A percentile compares a stretch with the other conserved stretches of the same genome.
Conservation (phyloP, 768 basidiomycete species). For the Chalciporus pseudorubinellus region DNA sequence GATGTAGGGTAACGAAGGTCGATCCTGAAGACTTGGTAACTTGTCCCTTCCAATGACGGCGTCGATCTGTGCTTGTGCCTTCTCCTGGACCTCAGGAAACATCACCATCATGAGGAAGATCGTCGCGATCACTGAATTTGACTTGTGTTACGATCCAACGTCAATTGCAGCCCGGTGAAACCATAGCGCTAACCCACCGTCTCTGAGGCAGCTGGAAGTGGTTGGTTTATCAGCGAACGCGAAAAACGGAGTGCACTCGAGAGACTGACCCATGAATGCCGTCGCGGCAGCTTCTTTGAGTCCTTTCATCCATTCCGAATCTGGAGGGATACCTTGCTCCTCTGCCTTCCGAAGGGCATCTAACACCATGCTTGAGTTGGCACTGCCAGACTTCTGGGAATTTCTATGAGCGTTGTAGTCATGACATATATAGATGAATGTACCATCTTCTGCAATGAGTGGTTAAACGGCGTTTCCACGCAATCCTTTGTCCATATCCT, state of each 20-base stretch:
- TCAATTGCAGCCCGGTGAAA: not conserved
- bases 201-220: constrained; percentile 9
- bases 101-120: constrained; percentile 11
- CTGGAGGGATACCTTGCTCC: not conserved
- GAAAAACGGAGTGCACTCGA: not conserved
- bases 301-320: constrained; percentile 2
- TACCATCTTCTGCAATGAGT: constrained; percentile 9
- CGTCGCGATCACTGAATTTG: constrained; percentile 20
- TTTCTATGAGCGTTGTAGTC: not conserved
- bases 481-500: constrained; percentile 5
- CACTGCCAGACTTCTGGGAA: constrained; percentile 7
- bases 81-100: constrained; percentile 9
- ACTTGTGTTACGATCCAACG: not conserved
- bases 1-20: constrained; percentile 10
- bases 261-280: constrained; percentile 9
- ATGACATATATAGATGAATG: not conserved
- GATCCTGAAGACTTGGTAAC: constrained; percentile 9
- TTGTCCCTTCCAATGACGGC: constrained; percentile 1
- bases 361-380: not conserved
- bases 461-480: constrained; percentile 9
- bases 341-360: constrained; percentile 9
- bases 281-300: constrained; percentile 15
- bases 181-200: constrained; percentile 9
- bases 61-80: constrained; percentile 15
- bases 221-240: not conserved